Evolutionary conservation across 176 grass and related monocot species (phyloP), one percentile per base, ranked within the genome.

Genomic region (Triticum monococcum): DNA sequence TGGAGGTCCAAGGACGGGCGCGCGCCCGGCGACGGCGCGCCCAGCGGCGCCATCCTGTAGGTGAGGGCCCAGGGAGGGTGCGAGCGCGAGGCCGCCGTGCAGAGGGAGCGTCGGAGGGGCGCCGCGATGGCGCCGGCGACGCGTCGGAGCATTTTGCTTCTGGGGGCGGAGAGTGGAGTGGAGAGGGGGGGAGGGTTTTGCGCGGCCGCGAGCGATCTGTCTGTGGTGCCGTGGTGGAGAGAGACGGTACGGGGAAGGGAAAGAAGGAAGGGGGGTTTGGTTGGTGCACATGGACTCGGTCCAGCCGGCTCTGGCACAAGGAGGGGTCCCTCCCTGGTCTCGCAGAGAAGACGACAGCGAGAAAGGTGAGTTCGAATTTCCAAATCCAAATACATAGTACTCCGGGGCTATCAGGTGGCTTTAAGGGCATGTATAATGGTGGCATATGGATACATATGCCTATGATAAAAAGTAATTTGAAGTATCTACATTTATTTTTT

Each of bases 221-320:
- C 9, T 24, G 12, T 26, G 71, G 45, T 14, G 45, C 45, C 45
- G 45, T 46, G 4, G 45, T 14, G 45, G 45, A 9, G 45, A 46
- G 45, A 46, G 45, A 46, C 12, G 45, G 40, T 74, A 35, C 35
- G 33, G 68, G 43, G 8, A 23, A n/a, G 40, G 71, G 71, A 25
- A 46, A 73, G 11, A 1, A 41, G 36, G 36, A 35, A 22, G 40
- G 43, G 43, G 43, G 43, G 43, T 45, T 45, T 45, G 43, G 43
- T 37, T 72, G 69, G 69, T 72, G 69, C 69, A 72, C 69, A 72
- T 72, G 69, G 69, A 41, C 36, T 3, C 36, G 69, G 69, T 72
- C 5, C 69, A 13, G 20, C 7, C 56, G 7, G 4, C 69, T 72
- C 36, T 72, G 68, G 20, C 36, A 4, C 32, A 9, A 23, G 57